phyloP scores from a whole-genome alignment of 441 rosid species.

The Viola pubescens region DNA sequence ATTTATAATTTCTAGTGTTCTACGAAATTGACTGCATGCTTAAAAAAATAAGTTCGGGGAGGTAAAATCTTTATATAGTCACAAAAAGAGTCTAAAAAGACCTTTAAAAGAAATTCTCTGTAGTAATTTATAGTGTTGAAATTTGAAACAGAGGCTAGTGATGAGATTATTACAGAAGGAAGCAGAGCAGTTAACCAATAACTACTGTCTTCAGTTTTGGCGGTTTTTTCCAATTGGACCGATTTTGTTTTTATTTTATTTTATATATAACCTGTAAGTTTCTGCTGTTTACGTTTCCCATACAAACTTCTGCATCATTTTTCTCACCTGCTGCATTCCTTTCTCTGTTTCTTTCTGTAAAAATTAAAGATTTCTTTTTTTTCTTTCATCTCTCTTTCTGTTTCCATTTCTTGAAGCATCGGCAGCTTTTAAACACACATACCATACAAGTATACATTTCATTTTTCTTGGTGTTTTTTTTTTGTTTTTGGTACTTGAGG shows the following conservation, averaged over 20 bases:
- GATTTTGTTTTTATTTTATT: not conserved
- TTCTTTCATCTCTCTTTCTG: not conserved
- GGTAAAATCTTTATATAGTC: too few relatives aligned
- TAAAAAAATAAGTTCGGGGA: too few relatives aligned
- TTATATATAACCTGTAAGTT: too few relatives aligned
- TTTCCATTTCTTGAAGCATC: not conserved
- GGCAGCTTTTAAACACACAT: not conserved
- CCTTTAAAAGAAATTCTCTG: too few relatives aligned
- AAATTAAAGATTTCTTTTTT: not conserved
- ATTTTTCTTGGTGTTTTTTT: too few relatives aligned
- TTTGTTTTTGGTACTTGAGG: slow-evolving; percentile 8
- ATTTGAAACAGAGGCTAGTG: too few relatives aligned
- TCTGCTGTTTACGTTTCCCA: not conserved
- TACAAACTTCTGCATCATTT: not conserved
- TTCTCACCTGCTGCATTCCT: not conserved
- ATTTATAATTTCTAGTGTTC: too few relatives aligned
- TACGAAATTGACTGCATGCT: too few relatives aligned
- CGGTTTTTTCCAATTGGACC: not conserved
- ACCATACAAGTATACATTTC: not conserved
- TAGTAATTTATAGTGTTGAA: too few relatives aligned
- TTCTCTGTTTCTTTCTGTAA: not conserved
- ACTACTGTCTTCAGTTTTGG: not conserved
- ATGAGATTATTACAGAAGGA: too few relatives aligned
- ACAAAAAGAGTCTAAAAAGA: too few relatives aligned
- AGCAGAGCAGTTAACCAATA: too few relatives aligned